Percentiles rank a stretch among this genome's conserved stretches.
These are phyloP conservation scores for Plasmopara muralis DNA, from an alignment of 352 stramenopile genomes.

Conservation along the genomic window DNA sequence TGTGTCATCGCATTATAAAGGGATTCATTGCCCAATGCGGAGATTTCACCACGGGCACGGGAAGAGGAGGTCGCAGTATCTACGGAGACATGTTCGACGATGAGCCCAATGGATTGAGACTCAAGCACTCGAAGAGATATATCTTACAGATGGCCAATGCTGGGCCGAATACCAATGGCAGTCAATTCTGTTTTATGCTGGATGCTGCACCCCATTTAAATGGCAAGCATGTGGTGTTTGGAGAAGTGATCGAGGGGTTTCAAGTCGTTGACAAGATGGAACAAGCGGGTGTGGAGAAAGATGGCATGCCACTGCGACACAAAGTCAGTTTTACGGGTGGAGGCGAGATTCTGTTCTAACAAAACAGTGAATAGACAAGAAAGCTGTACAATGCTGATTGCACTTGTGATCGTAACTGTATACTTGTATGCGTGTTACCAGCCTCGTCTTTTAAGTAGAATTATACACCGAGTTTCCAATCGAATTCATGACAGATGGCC, in stretches of 20 bases:
- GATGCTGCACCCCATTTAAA: constrained; percentile 63
- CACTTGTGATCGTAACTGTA: too few relatives aligned
- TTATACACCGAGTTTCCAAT: too few relatives aligned
- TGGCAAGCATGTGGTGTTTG: constrained; percentile 81
- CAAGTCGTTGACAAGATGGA: constrained; percentile 83
- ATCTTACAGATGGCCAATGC: constrained; percentile 97
- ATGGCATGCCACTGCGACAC: constrained; percentile 61
- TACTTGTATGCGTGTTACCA: too few relatives aligned
- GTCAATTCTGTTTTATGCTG: constrained; percentile 99
- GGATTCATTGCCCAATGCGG: constrained; percentile 98
- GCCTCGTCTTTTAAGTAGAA: too few relatives aligned
- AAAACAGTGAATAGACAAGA: neutral
- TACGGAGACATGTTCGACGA: constrained; percentile 97
- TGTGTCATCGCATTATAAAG: constrained; percentile 97
- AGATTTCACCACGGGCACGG: constrained; percentile 91
- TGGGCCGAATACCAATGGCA: constrained; percentile 96
- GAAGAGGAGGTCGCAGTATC: constrained; percentile 95
- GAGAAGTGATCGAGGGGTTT: constrained; percentile 80
- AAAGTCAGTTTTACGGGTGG: constrained; percentile 71
- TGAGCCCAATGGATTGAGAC: constrained; percentile 88
- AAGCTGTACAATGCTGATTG: too few relatives aligned
- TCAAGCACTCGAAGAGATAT: constrained; percentile 77
- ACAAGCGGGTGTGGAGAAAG: constrained; percentile 43
- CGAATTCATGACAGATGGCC: constrained; percentile 32
- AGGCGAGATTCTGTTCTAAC: constrained; percentile 55